Evolutionary conservation across 768 basidiomycete genomes (phyloP).

Genomic region (Tephrocybe rancida): DNA sequence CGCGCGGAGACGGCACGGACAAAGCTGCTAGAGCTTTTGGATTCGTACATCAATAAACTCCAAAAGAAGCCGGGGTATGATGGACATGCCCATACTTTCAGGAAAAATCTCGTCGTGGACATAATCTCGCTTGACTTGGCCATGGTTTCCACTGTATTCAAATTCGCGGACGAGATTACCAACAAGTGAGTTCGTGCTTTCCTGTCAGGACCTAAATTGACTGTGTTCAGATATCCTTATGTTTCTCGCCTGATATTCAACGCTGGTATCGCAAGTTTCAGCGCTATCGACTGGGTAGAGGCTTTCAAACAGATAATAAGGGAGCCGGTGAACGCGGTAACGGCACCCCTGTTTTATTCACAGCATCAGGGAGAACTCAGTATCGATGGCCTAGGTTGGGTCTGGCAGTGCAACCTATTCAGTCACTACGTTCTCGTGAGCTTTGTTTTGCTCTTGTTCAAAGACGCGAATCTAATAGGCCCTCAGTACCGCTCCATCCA

Average conservation of each 20-base stretch:
- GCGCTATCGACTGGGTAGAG: conserved; percentile 49
- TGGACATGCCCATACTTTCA: conserved; percentile 59
- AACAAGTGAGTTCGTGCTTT: conserved; percentile 44
- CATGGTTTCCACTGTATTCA: conserved; percentile 57
- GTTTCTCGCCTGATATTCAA: conserved; percentile 82
- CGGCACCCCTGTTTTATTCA: conserved; percentile 54
- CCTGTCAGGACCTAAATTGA: background rate
- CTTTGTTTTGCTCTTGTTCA: background rate
- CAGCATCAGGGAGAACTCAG: conserved; percentile 64
- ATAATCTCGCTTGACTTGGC: conserved; percentile 68
- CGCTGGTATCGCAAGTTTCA: conserved; percentile 70
- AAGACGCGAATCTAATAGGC: background rate
- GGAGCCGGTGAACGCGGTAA: conserved; percentile 48
- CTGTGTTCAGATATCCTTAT: conserved; percentile 64
- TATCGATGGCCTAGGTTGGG: conserved; percentile 72
- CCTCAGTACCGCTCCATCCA: conserved; percentile 65
- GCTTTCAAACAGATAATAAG: conserved; percentile 50
- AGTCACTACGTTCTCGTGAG: conserved; percentile 76
- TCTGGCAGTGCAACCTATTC: conserved; percentile 87
- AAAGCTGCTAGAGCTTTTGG: conserved; percentile 55
- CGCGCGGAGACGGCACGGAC: conserved; percentile 64
- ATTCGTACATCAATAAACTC: conserved; percentile 49
- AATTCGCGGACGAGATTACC: conserved; percentile 57
- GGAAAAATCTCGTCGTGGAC: conserved; percentile 59
- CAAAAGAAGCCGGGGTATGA: conserved; percentile 39